Evolutionary conservation across 805 yeast genomes (phyloP).

Genomic region (Lipomyces japonicus): DNA sequence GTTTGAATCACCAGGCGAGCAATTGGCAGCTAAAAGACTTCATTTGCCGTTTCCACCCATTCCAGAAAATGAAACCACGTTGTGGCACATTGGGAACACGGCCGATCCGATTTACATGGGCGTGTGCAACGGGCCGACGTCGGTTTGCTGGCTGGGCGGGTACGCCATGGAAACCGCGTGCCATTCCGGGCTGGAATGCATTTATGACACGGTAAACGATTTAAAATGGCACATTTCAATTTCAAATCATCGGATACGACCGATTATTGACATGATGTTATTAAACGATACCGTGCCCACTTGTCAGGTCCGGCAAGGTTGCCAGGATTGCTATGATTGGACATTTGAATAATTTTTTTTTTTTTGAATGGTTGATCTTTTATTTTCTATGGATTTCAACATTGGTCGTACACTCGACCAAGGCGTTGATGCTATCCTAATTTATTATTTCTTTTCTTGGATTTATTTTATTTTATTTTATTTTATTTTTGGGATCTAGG

Average conservation of each 20-base stretch:
- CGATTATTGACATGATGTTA: conserved; percentile 71
- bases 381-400: too few species aligned
- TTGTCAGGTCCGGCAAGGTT: conserved; percentile 42
- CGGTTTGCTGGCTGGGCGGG: conserved; percentile 86
- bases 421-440: not conserved
- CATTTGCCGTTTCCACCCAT: conserved; percentile 89
- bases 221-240: conserved; percentile 75
- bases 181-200: conserved; percentile 83
- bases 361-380: not conserved
- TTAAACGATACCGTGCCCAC: conserved; percentile 73
- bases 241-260: conserved; percentile 84
- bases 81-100: conserved; percentile 95
- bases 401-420: too few species aligned
- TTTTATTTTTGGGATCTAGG: not conserved
- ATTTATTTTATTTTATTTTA: not conserved
- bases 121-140: conserved; percentile 90
- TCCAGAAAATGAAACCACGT: conserved; percentile 43
- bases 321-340: conserved; percentile 30
- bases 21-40: conserved; percentile 73
- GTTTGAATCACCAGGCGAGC: conserved; percentile 92
- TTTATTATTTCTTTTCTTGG: not conserved
- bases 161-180: conserved; percentile 97
- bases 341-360: conserved; percentile 9
- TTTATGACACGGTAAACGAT: conserved; percentile 85
- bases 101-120: conserved; percentile 98